Percentiles rank a stretch among this genome's conserved stretches.
Evolutionary conservation across 805 yeast species (phyloP).

Genomic region (Yarrowia deformans): DNA sequence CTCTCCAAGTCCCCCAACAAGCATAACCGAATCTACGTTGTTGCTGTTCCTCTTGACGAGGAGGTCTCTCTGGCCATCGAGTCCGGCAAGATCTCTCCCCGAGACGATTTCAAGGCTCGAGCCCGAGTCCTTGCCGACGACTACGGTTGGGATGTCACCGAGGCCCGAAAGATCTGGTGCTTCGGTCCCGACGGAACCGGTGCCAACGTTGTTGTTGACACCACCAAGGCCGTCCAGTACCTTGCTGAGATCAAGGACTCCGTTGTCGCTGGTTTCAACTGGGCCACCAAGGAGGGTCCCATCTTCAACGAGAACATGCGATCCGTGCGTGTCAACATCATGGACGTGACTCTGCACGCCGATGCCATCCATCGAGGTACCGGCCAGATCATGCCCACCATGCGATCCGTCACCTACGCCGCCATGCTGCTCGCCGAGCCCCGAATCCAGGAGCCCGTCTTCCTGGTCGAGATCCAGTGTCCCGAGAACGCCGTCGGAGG

Average conservation of each 20-base stretch:
- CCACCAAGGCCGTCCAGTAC: conserved; percentile 99
- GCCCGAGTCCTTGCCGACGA: conserved; percentile 99
- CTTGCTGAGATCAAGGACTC: conserved; percentile 98
- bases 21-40: conserved; percentile 99
- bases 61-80: conserved; percentile 93
- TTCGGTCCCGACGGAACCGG: conserved; percentile 99
- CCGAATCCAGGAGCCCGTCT: conserved; percentile 98
- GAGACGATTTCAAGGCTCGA: conserved; percentile 98
- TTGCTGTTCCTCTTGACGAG: conserved; percentile 95
- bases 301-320: conserved; percentile 95
- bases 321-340: conserved; percentile 95
- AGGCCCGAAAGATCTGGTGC: conserved; percentile 99
- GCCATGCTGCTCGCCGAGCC: conserved; percentile 98
- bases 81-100: conserved; percentile 87
- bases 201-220: conserved; percentile 98
- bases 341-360: conserved; percentile 99
- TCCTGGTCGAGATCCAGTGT: conserved; percentile 99
- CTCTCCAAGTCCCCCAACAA: conserved; percentile 99
- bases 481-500: conserved; percentile 99
- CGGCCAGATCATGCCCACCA: conserved; percentile 99
- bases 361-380: conserved; percentile 99
- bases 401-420: conserved; percentile 99
- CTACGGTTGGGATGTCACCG: conserved; percentile 99
- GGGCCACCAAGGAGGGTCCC: conserved; percentile 99
- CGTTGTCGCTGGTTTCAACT: conserved; percentile 99